Base-by-base conservation (phyloP, 805 yeast species). In the Candida insectalens region DNA sequence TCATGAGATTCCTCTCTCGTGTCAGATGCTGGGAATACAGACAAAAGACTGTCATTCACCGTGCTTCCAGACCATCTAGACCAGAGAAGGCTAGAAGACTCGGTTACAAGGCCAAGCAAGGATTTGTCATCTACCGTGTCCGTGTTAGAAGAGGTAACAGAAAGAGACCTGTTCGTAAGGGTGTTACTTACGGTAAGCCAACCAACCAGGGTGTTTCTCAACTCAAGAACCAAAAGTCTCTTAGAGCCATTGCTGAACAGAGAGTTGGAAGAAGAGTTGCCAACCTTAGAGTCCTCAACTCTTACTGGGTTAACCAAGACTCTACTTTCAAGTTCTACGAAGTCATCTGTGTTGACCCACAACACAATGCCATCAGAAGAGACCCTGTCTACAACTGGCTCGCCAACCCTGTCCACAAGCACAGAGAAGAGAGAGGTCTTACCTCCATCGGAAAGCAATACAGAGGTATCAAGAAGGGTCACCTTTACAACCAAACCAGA, bases 21-120 rank as follows among this genome's bases (percentile, higher is more conserved):
- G 95, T 92, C 79, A 85, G 98, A 84, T 92, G 96, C 76, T 92
- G 98, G 98, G 98, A 92, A 74, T 92, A 87, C 95, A 88, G 98
- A 77, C 98, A 92, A 77, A 80, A 81, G 77, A 80, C 75, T 62
- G 97, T 88, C 55, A 82, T 92, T 71, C 97, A 92, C 96, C 83
- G 98, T 71, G 96, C 96, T 55, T 57, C 94, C 41, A 85, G 89
- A 70, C 98, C 98, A 60, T 82, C 96, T 55, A 88, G 97, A 74
- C 98, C 98, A 70, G 98, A 92, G 74, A 92, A 92, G 92, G 98
- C 98, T 62, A 89, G 98, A 81, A 85, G 95, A 72, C 82, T 92
- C 63, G 98, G 98, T 57, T 92, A 92, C 96, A 92, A 92, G 83
- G 97, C 98, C 72, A 92, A 92, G 82, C 98, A 92, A 78, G 98